phyloP scores from a whole-genome alignment of 2,329 filamentous ascomycete species.

The Aspergillus piperis region DNA sequence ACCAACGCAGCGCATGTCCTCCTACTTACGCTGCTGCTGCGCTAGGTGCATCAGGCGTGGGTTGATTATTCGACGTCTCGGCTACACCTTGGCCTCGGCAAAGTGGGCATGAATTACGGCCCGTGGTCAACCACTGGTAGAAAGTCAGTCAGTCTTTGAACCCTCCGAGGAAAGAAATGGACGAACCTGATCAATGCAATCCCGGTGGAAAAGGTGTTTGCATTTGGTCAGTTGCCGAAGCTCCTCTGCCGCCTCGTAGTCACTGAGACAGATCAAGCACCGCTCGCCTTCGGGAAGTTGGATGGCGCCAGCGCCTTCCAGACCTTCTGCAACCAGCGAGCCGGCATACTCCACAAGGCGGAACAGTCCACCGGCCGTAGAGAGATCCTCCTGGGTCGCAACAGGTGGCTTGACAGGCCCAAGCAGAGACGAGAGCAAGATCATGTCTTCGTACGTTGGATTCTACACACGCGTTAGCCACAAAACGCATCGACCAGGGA shows the following conservation, averaged over 20 bases:
- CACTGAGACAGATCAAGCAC: conserved; percentile 67
- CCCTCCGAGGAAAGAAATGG: conserved; percentile 6
- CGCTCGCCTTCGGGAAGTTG: conserved; percentile 53
- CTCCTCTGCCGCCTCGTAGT: conserved; percentile 64
- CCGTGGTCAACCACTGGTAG: conserved; percentile 65
- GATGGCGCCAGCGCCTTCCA: conserved; percentile 41
- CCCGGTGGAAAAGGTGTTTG: conserved; percentile 66
- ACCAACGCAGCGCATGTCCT: conserved; percentile 3
- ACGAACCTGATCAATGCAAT: conserved; percentile 69
- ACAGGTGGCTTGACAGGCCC: conserved; percentile 70
- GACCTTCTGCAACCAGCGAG: conserved; percentile 50
- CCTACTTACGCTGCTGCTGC: conserved; percentile 18
- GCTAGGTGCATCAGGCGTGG: conserved; percentile 19
- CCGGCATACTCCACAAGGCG: conserved; percentile 49
- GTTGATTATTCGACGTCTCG: conserved; percentile 31
- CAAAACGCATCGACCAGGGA: background rate
- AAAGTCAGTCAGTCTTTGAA: conserved; percentile 31
- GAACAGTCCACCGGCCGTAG: conserved; percentile 63
- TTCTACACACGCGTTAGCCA: conserved; percentile 40
- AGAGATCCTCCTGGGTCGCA: conserved; percentile 64
- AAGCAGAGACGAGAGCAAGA: conserved; percentile 65
- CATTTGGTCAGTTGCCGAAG: conserved; percentile 63
- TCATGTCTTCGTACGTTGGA: conserved; percentile 72
- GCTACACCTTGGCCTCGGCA: conserved; percentile 45
- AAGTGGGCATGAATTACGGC: conserved; percentile 42